These are phyloP conservation scores for Dactylellina cionopaga DNA, from an alignment of 2,329 filamentous ascomycete genomes.

Conservation along the genomic window DNA sequence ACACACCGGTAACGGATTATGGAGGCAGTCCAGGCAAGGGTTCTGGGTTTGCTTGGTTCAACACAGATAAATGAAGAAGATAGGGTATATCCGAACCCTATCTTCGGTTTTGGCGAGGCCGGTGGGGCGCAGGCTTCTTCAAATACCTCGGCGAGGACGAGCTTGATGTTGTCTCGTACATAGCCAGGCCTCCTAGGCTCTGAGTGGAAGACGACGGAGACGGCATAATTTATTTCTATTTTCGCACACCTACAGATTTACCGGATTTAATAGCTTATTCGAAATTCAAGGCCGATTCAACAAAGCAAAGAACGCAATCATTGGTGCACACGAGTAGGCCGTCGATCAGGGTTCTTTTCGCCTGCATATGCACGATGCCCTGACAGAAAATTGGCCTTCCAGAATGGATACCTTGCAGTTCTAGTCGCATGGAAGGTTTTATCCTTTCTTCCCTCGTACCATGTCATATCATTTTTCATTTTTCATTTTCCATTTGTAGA, in stretches of 20 bases:
- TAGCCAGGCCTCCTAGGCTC: not conserved
- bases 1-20: conserved; percentile 51
- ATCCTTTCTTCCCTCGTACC: not conserved
- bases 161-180: no score
- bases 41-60: conserved; percentile 38
- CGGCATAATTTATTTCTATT: no score
- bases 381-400: conserved; percentile 18
- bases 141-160: conserved; percentile 30
- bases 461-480: not conserved
- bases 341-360: not conserved
- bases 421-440: not conserved
- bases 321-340: not conserved
- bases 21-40: conserved; percentile 39
- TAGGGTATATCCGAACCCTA: conserved; percentile 5
- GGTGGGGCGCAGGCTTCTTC: not conserved
- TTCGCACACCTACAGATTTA: no score
- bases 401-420: conserved; percentile 13
- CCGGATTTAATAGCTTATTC: no score
- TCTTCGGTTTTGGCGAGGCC: not conserved
- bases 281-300: no score
- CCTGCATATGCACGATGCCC: conserved; percentile 10
- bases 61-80: conserved; percentile 27
- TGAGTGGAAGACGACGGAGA: not conserved
- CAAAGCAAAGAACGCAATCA: no score
- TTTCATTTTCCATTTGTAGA: not conserved